A percentile compares a stretch with the other conserved stretches of the same genome.
Evolutionary conservation across 2,329 filamentous ascomycete species (phyloP).

Genomic region (Aspergillus tanneri): DNA sequence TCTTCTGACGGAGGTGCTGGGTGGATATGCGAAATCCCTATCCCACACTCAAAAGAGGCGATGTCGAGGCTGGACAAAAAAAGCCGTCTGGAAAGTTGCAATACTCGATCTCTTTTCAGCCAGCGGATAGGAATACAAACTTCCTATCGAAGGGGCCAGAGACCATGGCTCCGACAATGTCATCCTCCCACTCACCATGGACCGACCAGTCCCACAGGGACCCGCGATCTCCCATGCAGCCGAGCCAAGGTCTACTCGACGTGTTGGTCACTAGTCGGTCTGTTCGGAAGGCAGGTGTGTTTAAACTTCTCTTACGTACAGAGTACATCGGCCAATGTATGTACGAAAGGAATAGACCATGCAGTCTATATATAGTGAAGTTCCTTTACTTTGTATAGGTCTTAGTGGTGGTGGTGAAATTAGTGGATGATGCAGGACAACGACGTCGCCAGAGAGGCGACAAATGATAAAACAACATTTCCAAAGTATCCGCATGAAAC

Average conservation of each 20-base stretch:
- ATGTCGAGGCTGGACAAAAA: too few species aligned
- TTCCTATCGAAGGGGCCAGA: too few species aligned
- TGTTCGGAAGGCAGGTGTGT: slow-evolving; percentile 1
- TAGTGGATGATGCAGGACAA: not conserved
- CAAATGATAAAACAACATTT: not conserved
- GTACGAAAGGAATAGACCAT: slow-evolving; percentile 1
- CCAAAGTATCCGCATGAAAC: too few species aligned
- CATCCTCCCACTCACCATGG: not conserved
- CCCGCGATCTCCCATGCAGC: slow-evolving; percentile 12
- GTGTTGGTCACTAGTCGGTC: slow-evolving; percentile 10
- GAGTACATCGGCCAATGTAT: too few species aligned
- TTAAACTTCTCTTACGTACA: not conserved
- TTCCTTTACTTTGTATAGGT: not conserved
- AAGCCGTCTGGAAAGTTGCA: too few species aligned
- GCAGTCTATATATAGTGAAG: not conserved
- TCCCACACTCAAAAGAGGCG: not conserved
- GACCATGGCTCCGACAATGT: too few species aligned
- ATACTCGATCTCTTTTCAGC: too few species aligned
- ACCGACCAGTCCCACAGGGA: slow-evolving; percentile 2
- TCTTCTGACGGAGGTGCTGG: slow-evolving; percentile 2
- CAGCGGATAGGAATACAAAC: too few species aligned
- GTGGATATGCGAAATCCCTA: not conserved
- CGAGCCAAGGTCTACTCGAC: slow-evolving; percentile 4
- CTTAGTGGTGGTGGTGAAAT: not conserved
- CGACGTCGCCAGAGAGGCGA: too few species aligned